These are phyloP conservation scores for Chlorencoelia australis DNA, from an alignment of 2,329 filamentous ascomycete species.

Conservation along the genomic window DNA sequence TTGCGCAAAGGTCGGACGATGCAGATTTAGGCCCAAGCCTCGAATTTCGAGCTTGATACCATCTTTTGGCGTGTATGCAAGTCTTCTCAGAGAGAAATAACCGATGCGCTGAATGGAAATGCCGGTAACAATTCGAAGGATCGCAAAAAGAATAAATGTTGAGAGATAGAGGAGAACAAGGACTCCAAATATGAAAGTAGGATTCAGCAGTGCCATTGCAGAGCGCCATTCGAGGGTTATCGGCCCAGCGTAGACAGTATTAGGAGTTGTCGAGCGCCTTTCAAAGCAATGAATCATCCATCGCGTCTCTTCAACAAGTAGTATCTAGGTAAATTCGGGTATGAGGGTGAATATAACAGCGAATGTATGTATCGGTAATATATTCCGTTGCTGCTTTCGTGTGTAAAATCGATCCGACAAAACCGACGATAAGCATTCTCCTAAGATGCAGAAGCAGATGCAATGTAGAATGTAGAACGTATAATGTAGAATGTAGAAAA, in stretches of 20 bases:
- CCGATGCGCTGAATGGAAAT: conserved; percentile 93
- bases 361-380: not conserved
- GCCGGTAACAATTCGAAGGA: conserved; percentile 84
- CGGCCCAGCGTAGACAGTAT: too few relatives aligned
- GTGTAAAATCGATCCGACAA: too few relatives aligned
- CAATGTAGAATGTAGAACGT: too few relatives aligned
- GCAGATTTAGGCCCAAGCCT: conserved; percentile 76
- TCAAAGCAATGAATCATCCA: too few relatives aligned
- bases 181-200: conserved; percentile 79
- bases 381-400: too few relatives aligned
- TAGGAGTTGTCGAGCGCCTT: too few relatives aligned
- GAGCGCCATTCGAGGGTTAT: too few relatives aligned
- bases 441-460: too few relatives aligned
- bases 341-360: not conserved
- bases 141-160: conserved; percentile 87
- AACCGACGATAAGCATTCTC: too few relatives aligned
- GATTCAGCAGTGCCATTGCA: conserved; percentile 55
- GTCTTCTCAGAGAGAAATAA: conserved; percentile 80
- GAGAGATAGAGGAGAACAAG: conserved; percentile 79
- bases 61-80: conserved; percentile 82
- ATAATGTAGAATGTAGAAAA: too few relatives aligned
- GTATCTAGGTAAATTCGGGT: too few relatives aligned
- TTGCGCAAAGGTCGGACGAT: conserved; percentile 91
- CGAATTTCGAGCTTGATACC: conserved; percentile 84
- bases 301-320: too few relatives aligned